phyloP scores from a whole-genome alignment of 345 rosid species.

The Camelina neglecta region DNA sequence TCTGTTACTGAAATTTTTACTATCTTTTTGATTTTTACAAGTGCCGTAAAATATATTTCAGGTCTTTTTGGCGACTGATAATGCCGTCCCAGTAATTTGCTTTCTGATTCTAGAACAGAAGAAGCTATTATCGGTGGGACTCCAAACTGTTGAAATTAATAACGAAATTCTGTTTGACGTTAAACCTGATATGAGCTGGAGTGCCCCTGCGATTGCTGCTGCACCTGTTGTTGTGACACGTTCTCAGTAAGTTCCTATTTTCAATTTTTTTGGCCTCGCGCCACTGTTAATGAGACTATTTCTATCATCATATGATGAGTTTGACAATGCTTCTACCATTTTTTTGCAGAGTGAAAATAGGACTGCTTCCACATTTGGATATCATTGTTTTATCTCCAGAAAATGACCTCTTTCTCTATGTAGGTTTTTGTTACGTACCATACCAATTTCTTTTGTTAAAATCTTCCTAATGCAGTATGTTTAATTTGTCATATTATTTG shows the following conservation, averaged over 20 bases:
- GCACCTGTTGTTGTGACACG: conserved; percentile 84
- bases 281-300: conserved; percentile 17
- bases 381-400: conserved; percentile 85
- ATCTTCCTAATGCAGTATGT: conserved; percentile 1
- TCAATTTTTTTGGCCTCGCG: conserved; percentile 11
- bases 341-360: conserved; percentile 66
- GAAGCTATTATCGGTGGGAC: conserved; percentile 79
- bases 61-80: conserved; percentile 94
- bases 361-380: conserved; percentile 69
- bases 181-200: conserved; percentile 92
- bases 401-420: conserved; percentile 76
- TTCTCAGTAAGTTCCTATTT: conserved; percentile 59
- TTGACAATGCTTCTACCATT: conserved; percentile 25
- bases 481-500: conserved; percentile 40
- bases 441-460: conserved; percentile 11
- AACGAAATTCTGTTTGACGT: conserved; percentile 73
- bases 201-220: conserved; percentile 85
- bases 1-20: conserved; percentile 26
- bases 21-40: conserved; percentile 25
- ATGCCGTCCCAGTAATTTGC: conserved; percentile 75
- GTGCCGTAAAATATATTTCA: conserved; percentile 42
- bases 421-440: conserved; percentile 52
- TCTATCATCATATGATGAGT: conserved; percentile 15
- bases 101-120: conserved; percentile 91
- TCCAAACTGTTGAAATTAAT: conserved; percentile 78